These are phyloP conservation scores for Acanthamoeba polyphaga DNA, from an alignment of 208 protist species.

Conservation along the genomic window DNA sequence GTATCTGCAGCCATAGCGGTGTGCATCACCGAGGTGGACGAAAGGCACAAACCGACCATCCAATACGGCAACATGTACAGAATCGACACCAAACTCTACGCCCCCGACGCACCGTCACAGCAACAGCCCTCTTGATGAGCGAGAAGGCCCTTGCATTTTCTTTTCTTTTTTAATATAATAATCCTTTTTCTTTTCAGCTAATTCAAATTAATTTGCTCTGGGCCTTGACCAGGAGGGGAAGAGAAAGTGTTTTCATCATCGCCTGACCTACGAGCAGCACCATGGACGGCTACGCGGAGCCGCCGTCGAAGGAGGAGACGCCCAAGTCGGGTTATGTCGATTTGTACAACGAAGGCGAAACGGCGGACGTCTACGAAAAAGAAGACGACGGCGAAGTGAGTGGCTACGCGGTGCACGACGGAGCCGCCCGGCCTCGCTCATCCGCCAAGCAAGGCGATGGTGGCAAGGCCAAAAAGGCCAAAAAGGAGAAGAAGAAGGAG, in stretches of 20 bases:
- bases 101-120: slow-evolving; percentile 48
- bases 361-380: background rate
- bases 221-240: too few species aligned
- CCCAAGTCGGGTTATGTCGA: background rate
- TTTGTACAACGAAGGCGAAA: background rate
- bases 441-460: background rate
- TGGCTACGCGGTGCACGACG: background rate
- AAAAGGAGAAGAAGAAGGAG: background rate
- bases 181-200: background rate
- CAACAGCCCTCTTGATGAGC: background rate
- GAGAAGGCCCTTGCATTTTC: background rate
- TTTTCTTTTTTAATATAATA: background rate
- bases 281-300: slow-evolving; percentile 31
- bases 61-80: slow-evolving; percentile 86
- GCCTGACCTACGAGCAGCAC: background rate
- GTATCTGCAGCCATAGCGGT: slow-evolving; percentile 81
- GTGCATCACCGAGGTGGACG: slow-evolving; percentile 82
- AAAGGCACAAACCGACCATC: slow-evolving; percentile 80
- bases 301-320: background rate
- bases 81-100: slow-evolving; percentile 77
- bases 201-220: background rate
- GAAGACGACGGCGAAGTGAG: background rate
- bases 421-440: background rate
- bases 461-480: background rate
- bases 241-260: background rate